Evolutionary conservation across 805 yeast genomes (phyloP).

Genomic region (Sungouiella thailandica): DNA sequence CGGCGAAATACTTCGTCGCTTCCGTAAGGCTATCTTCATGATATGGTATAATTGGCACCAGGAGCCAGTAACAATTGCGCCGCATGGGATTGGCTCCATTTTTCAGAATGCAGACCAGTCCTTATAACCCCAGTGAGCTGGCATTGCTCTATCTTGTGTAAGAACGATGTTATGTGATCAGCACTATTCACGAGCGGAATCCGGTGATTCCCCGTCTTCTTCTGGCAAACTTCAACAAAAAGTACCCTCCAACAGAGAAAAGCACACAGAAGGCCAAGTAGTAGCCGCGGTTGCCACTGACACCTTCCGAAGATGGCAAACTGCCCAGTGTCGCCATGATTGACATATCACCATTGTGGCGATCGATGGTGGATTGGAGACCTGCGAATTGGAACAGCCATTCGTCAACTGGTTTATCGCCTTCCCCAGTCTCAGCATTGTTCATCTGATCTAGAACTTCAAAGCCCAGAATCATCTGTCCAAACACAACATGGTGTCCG

Average conservation of each 20-base stretch:
- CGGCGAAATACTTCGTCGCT: no score
- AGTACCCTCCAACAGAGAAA: background rate
- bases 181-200: background rate
- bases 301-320: background rate
- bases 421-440: slow-evolving; percentile 4
- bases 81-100: no score
- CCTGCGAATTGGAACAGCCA: slow-evolving; percentile 3
- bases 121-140: no score
- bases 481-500: slow-evolving; percentile 23
- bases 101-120: no score
- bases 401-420: slow-evolving; percentile 7
- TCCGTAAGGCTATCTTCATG: no score
- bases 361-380: background rate
- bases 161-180: no score
- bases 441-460: slow-evolving; percentile 11
- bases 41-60: no score
- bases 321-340: background rate
- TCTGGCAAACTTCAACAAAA: background rate
- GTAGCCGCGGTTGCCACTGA: background rate
- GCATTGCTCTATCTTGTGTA: no score
- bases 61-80: no score
- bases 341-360: background rate
- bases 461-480: slow-evolving; percentile 22
- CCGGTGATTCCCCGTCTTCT: background rate
- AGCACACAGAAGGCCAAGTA: background rate